Evolutionary conservation across 1,284 basidiomycete genomes (phyloP).

Genomic region (Hortiboletus rubellus): DNA sequence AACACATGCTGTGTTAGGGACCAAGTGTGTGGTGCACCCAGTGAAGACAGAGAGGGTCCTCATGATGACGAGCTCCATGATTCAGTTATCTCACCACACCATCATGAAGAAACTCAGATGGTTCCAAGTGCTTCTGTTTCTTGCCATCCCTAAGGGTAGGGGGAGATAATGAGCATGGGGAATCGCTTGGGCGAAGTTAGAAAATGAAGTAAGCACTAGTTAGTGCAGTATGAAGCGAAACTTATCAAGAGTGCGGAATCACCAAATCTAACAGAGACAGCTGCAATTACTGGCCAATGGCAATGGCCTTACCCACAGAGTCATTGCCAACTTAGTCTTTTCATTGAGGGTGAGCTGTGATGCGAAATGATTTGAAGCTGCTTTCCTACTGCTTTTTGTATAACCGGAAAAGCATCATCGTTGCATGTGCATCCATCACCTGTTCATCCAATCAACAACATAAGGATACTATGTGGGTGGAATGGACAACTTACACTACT

Average conservation of each 20-base stretch:
- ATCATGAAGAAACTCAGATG: neutral
- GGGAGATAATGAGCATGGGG: no score
- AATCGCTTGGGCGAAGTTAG: no score
- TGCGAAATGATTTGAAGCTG: conserved; percentile 33
- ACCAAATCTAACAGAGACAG: no score
- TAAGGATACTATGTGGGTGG: neutral
- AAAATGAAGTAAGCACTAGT: no score
- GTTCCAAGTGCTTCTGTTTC: conserved; percentile 28
- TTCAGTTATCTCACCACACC: conserved; percentile 19
- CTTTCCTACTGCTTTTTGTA: conserved; percentile 87
- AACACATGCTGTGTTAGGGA: neutral
- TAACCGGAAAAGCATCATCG: conserved; percentile 94
- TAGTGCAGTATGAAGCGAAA: no score
- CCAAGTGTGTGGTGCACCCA: neutral
- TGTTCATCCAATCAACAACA: conserved; percentile 33
- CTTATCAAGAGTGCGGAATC: no score
- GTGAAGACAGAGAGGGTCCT: neutral
- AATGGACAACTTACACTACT: conserved; percentile 61
- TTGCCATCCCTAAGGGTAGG: neutral
- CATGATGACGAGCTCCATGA: neutral
- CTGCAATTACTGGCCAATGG: neutral
- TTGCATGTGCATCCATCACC: conserved; percentile 92
- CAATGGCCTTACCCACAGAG: neutral
- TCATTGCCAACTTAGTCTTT: neutral
- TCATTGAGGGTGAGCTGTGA: neutral